phyloP scores from a whole-genome alignment of 495 filamentous ascomycete species.

The Neurospora sp. region DNA sequence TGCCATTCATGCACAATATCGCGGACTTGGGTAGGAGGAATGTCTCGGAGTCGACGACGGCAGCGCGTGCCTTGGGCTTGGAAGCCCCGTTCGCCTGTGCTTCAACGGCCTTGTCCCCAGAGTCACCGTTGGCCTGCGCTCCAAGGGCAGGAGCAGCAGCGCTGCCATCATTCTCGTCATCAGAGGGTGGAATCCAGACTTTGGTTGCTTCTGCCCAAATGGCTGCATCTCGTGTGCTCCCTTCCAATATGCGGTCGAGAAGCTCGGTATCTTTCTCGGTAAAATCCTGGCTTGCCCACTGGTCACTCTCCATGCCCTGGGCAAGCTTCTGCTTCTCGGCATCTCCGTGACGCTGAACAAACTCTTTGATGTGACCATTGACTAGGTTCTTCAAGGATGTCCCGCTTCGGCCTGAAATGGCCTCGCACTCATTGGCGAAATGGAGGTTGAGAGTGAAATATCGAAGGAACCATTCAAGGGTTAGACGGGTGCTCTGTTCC shows the following conservation, averaged over 20 bases:
- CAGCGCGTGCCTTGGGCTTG: constrained; percentile 61
- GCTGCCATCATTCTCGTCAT: constrained; percentile 20
- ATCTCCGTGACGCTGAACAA: constrained; percentile 66
- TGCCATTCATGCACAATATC: constrained; percentile 63
- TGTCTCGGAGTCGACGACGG: constrained; percentile 71
- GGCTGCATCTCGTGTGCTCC: constrained; percentile 70
- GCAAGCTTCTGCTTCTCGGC: constrained; percentile 69
- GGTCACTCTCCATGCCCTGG: constrained; percentile 77
- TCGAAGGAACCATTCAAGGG: constrained; percentile 67
- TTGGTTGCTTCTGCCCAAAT: constrained; percentile 62
- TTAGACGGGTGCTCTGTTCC: constrained; percentile 65
- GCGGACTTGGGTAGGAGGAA: constrained; percentile 82
- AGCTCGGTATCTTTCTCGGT: constrained; percentile 51
- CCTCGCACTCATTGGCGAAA: constrained; percentile 95
- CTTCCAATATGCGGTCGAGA: constrained; percentile 58
- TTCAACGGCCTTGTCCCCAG: constrained; percentile 9
- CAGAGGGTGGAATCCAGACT: constrained; percentile 53
- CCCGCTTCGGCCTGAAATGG: constrained; percentile 81
- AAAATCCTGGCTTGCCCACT: constrained; percentile 87
- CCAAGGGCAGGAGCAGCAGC: not conserved
- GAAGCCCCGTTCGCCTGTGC: constrained; percentile 39
- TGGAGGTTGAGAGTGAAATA: constrained; percentile 91
- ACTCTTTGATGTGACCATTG: constrained; percentile 85
- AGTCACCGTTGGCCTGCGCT: constrained; percentile 14
- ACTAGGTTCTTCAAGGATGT: constrained; percentile 77